A percentile compares a stretch with the other conserved stretches of the same genome.
Conservation (phyloP, 495 filamentous ascomycete genomes). For the Penicillium daleae region DNA sequence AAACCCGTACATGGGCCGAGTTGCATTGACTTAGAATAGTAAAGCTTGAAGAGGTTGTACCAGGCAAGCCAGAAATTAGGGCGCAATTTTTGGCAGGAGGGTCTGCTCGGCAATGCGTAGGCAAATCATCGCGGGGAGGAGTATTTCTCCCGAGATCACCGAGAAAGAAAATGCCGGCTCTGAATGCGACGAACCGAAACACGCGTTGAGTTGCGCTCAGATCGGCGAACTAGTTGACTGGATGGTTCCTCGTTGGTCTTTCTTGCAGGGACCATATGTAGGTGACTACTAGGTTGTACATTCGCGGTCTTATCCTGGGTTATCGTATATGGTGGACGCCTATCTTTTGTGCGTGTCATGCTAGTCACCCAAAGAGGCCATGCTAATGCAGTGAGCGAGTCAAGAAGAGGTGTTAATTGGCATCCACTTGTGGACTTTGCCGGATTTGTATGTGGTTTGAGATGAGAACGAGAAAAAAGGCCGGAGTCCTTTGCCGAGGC, state of each 20-base stretch:
- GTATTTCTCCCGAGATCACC: slow-evolving; percentile 7
- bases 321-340: background rate
- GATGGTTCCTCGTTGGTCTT: background rate
- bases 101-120: slow-evolving; percentile 1
- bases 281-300: too few relatives aligned
- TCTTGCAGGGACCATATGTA: background rate
- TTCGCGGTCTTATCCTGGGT: background rate
- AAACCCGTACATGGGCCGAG: slow-evolving; percentile 18
- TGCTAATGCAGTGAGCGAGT: background rate
- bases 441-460: background rate
- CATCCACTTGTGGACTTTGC: background rate
- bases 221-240: background rate
- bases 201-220: background rate
- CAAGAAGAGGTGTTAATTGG: background rate
- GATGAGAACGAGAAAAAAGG: slow-evolving; percentile 2
- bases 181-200: background rate
- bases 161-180: background rate
- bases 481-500: slow-evolving; percentile 19
- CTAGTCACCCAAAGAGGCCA: background rate
- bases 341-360: background rate
- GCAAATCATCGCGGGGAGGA: slow-evolving; percentile 7
- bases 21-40: slow-evolving; percentile 18
- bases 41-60: background rate
- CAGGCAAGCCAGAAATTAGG: background rate
- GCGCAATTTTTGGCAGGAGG: background rate